Conservation (phyloP, 768 basidiomycete genomes). For the Trametes elegans region DNA sequence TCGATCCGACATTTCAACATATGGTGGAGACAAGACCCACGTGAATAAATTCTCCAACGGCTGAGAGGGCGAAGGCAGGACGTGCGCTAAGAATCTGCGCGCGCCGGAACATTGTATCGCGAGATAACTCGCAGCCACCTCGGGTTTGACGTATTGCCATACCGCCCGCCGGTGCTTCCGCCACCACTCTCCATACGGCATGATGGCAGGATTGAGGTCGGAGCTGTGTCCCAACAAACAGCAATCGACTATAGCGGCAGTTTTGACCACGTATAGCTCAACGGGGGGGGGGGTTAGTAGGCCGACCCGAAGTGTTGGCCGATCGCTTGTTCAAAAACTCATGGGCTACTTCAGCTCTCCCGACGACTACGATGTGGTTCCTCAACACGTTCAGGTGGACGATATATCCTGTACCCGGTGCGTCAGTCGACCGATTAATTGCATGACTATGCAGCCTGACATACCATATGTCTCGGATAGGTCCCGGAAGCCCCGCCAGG, state of each 20-base stretch:
- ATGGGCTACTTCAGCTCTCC: slow-evolving; percentile 18
- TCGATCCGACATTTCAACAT: too few relatives aligned
- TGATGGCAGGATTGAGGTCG: slow-evolving; percentile 1
- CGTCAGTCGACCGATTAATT: neutral
- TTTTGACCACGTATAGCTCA: neutral
- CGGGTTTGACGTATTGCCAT: slow-evolving; percentile 10
- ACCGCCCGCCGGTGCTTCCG: slow-evolving; percentile 9
- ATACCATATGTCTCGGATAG: slow-evolving; percentile 1
- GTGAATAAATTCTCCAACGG: neutral
- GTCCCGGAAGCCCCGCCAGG: slow-evolving; percentile 1
- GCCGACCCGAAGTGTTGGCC: slow-evolving; percentile 28
- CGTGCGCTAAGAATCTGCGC: neutral
- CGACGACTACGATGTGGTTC: slow-evolving; percentile 19
- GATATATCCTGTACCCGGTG: neutral
- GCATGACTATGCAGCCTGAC: neutral
- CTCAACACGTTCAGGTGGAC: neutral
- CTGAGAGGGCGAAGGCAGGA: neutral
- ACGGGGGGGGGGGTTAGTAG: slow-evolving; percentile 13
- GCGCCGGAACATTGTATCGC: neutral
- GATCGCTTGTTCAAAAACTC: slow-evolving; percentile 31
- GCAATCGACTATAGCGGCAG: neutral
- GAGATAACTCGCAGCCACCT: neutral
- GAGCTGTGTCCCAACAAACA: neutral
- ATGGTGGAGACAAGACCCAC: neutral
- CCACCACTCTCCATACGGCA: slow-evolving; percentile 14